Percentiles rank a stretch among this genome's conserved stretches.
phyloP scores from a whole-genome alignment of 2,329 filamentous ascomycete species.

The Diplodia sapinea region DNA sequence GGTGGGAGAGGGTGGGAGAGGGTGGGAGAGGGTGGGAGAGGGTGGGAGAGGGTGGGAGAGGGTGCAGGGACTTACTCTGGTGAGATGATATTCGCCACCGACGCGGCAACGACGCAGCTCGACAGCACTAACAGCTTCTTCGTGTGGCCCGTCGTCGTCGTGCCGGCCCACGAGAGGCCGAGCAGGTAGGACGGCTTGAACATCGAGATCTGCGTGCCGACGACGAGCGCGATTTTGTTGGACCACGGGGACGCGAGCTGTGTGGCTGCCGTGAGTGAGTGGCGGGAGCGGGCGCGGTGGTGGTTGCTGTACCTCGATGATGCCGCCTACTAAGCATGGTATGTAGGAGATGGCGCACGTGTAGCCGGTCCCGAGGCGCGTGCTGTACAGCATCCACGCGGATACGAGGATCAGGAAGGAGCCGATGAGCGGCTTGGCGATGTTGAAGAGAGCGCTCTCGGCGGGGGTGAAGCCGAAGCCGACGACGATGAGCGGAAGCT shows the following conservation, averaged over 20 bases:
- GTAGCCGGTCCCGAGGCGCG: background rate
- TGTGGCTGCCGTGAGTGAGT: background rate
- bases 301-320: too few species aligned
- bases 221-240: conserved; percentile 12
- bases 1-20: too few species aligned
- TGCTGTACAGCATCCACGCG: background rate
- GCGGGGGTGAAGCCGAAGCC: background rate
- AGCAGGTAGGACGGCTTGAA: conserved; percentile 13
- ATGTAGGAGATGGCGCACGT: conserved; percentile 6
- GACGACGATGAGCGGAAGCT: background rate
- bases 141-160: conserved; percentile 5
- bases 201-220: conserved; percentile 8
- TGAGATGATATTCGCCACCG: conserved; percentile 11
- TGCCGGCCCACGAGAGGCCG: conserved; percentile 7
- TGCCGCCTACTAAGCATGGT: background rate
- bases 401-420: background rate
- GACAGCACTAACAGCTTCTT: conserved; percentile 5
- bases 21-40: too few species aligned
- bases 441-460: conserved; percentile 1
- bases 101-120: conserved; percentile 4
- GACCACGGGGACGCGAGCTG: conserved; percentile 7
- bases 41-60: too few species aligned
- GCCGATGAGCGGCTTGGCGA: background rate
- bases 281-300: too few species aligned
- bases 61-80: conserved; percentile 8